Percentiles rank a stretch among this genome's conserved stretches.
Evolutionary conservation across 345 rosid genomes (phyloP).

Genomic region (Trapa incisa): DNA sequence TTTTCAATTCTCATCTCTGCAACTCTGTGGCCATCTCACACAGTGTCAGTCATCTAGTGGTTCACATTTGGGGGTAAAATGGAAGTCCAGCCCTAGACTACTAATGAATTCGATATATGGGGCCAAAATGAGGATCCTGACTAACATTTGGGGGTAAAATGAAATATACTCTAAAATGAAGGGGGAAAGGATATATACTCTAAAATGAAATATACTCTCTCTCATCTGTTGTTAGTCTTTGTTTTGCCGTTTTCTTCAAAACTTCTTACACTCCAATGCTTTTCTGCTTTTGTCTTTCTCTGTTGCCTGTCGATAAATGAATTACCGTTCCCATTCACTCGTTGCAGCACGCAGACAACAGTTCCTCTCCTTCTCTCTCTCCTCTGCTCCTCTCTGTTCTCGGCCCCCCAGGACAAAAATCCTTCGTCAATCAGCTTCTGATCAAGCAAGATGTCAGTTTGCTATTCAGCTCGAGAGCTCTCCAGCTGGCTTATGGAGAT

Average conservation of each 20-base stretch:
- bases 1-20: background rate
- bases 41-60: too few relatives aligned
- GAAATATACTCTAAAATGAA: background rate
- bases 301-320: conserved; percentile 4
- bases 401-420: background rate
- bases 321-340: background rate
- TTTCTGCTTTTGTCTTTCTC: conserved; percentile 16
- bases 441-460: background rate
- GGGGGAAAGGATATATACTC: background rate
- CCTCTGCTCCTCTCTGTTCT: background rate
- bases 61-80: too few relatives aligned
- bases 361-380: background rate
- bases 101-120: background rate
- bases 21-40: background rate
- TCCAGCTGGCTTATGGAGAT: background rate
- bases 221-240: background rate
- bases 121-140: background rate
- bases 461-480: conserved; percentile 1
- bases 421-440: background rate
- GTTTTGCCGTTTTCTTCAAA: conserved; percentile 3
- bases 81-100: background rate
- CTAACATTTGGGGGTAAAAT: background rate
- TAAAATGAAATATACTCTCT: background rate
- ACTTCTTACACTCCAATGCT: conserved; percentile 1
- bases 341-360: background rate